Evolutionary conservation across 2,329 filamentous ascomycete species (phyloP).

Genomic region (Ustilaginoidea virens): DNA sequence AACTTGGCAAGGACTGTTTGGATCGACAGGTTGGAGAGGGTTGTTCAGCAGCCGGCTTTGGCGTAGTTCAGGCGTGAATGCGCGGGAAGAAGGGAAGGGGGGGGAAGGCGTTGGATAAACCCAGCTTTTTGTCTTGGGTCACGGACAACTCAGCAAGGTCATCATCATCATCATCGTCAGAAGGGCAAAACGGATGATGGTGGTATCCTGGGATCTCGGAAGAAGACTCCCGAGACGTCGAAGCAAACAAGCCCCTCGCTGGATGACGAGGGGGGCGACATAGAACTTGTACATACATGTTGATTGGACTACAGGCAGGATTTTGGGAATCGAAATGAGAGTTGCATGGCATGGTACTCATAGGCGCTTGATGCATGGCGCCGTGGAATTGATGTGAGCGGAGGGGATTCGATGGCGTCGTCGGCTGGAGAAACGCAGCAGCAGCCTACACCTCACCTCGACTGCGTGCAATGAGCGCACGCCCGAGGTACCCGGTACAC

Average conservation of each 20-base stretch:
- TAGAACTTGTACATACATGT: constrained; percentile 26
- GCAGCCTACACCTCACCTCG: no score
- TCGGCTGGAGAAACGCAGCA: no score
- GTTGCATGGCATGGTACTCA: constrained; percentile 14
- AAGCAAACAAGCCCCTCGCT: constrained; percentile 5
- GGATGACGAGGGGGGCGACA: constrained; percentile 13
- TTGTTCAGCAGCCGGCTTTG: constrained; percentile 7
- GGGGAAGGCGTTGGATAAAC: not conserved
- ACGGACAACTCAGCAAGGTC: no score
- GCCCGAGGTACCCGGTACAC: no score
- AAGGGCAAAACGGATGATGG: no score
- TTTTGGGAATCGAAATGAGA: constrained; percentile 15
- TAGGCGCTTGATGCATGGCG: no score
- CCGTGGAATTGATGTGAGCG: no score
- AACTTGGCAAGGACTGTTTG: constrained; percentile 17
- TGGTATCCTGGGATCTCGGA: not conserved
- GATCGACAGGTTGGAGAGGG: constrained; percentile 22
- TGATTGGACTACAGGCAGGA: constrained; percentile 18
- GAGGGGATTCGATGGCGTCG: no score
- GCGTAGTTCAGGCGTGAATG: constrained; percentile 2
- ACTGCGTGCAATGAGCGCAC: no score
- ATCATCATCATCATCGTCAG: no score
- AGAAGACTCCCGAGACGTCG: not conserved
- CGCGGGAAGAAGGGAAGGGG: constrained; percentile 3
- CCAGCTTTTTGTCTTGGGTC: no score